Percentiles rank a stretch among this genome's conserved stretches.
These are phyloP conservation scores for Yarrowia keelungensis DNA, from an alignment of 805 yeast genomes.

Conservation along the genomic window DNA sequence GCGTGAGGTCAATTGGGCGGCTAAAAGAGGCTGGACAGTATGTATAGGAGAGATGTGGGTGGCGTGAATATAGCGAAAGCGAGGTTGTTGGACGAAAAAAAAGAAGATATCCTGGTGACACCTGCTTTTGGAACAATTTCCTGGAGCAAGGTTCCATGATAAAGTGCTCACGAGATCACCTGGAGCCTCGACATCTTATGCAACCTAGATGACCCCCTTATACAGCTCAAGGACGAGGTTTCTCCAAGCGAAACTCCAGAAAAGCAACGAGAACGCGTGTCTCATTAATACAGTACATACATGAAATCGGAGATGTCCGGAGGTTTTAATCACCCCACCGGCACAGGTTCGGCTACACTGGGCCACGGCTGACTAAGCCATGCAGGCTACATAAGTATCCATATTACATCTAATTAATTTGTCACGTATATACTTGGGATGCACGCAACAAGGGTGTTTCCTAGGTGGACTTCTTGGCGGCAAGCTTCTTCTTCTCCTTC, in stretches of 20 bases:
- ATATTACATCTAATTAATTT: conserved; percentile 6
- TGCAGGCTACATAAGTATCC: too few species aligned
- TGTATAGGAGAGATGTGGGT: too few species aligned
- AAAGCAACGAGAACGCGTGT: neutral
- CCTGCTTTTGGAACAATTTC: neutral
- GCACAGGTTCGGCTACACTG: too few species aligned
- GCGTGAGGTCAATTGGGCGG: neutral
- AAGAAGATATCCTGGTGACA: too few species aligned
- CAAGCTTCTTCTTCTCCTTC: conserved; percentile 60
- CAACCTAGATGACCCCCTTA: neutral
- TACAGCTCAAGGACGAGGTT: neutral
- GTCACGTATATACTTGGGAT: conserved; percentile 24
- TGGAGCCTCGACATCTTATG: neutral
- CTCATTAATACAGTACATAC: neutral
- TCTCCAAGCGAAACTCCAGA: neutral
- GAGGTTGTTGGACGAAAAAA: too few species aligned
- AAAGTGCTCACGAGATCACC: conserved; percentile 9
- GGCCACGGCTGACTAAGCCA: too few species aligned
- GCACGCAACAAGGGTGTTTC: conserved; percentile 28
- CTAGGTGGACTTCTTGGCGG: conserved; percentile 39
- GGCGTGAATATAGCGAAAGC: too few species aligned
- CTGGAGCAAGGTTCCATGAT: neutral
- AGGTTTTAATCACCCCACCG: too few species aligned
- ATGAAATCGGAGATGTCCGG: neutral
- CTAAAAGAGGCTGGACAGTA: too few species aligned